Conservation (phyloP, 2,329 filamentous ascomycete species). For the Fusarium foetens region DNA sequence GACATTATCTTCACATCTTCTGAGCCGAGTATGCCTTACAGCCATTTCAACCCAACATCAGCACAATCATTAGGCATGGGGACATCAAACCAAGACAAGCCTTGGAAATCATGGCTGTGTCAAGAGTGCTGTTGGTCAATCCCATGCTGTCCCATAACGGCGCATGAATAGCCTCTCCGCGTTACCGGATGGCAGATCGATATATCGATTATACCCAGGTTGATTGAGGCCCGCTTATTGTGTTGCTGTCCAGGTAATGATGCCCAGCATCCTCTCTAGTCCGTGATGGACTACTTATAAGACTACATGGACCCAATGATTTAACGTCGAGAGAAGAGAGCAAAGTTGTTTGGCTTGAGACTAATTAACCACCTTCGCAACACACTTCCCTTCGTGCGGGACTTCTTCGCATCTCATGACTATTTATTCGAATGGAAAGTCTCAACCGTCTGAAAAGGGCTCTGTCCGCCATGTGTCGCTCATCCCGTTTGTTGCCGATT, state of each 20-base stretch:
- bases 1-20: conserved; percentile 7
- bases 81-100: conserved; percentile 6
- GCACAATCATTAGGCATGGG: conserved; percentile 26
- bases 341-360: background rate
- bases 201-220: background rate
- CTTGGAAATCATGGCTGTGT: background rate
- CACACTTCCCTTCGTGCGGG: background rate
- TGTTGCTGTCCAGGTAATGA: background rate
- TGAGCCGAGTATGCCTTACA: conserved; percentile 1
- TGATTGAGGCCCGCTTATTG: conserved; percentile 21
- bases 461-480: conserved; percentile 23
- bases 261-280: background rate
- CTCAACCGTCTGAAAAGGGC: conserved; percentile 8
- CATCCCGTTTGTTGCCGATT: conserved; percentile 17
- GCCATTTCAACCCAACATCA: conserved; percentile 15
- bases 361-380: background rate
- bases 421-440: conserved; percentile 4
- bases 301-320: background rate
- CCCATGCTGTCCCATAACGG: background rate
- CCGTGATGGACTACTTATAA: conserved; percentile 9
- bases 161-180: background rate
- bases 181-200: background rate
- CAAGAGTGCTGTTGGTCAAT: background rate
- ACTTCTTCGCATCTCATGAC: conserved; percentile 34
- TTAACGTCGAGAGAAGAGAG: background rate